Base-by-base conservation (phyloP, 2,329 filamentous ascomycete genomes). In the Fusarium sp. region DNA sequence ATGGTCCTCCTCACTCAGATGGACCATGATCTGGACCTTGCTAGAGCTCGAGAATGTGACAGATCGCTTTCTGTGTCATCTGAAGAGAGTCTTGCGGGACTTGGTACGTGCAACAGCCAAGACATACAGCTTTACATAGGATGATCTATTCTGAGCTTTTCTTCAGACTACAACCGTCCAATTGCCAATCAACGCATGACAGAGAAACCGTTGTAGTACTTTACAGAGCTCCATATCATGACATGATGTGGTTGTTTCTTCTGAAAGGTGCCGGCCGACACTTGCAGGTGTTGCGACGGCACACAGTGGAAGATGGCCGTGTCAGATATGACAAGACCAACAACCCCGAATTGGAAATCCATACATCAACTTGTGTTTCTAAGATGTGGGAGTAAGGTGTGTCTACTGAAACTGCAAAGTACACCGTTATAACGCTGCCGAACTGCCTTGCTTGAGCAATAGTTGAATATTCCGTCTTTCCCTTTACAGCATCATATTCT, bases 41-140 rank as follows among this genome's bases (percentile, higher is more conserved):
- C 12, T 23, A 55, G 38, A 53, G 37, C 33, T 26, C 34, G 33
- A 40, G 23, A 38, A 70, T 74, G 57, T 73, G 72, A 74, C 56
- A 51, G 67, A 71, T 74, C 72, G 65, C 40, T 72, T 74, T 69
- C 36, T 61, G 53, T 58, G 60, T 56, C 65, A 50, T 42, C 20
- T 50, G 36, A 34, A 54, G 69, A 41, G 36, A 55, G 55, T 45
- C 40, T 40, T 31, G 36, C n/a, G 41, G 38, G 46, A 53, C 18
- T 33, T 36, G 10, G 37, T 46, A 40, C 42, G 23, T 23, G 31
- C 56, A 38, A 51, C 37, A 34, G 31, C 52, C 51, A 52, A 59
- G 41, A 60, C 54, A 51, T 46, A 47, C 51, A 66, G 23, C 69
- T 61, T 47, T 64, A 50, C 61, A 59, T 52, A 42, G 20, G 26